Evolutionary conservation across 208 protist genomes (phyloP).

Genomic region (Trypanosomatidae sp.): DNA sequence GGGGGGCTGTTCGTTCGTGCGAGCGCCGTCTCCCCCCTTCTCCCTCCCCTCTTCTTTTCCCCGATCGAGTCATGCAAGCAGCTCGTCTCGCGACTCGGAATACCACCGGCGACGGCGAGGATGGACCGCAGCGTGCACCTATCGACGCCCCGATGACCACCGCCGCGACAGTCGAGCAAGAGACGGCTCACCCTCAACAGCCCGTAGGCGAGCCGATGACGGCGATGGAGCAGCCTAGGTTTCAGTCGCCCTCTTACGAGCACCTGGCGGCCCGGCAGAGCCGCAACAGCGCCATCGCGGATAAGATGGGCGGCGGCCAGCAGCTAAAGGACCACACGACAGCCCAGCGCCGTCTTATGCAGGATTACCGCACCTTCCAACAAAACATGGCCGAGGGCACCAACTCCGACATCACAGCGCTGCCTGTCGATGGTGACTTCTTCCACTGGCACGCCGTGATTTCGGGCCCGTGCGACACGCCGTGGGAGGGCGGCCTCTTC

Average conservation of each 20-base stretch:
- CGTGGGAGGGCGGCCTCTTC: conserved; percentile 92
- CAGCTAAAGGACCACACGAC: conserved; percentile 37
- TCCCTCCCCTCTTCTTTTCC: background rate
- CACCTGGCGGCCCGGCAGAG: conserved; percentile 13
- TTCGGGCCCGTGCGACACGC: conserved; percentile 66
- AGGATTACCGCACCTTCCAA: conserved; percentile 57
- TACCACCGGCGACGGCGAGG: background rate
- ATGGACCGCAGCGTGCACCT: background rate
- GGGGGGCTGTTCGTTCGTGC: background rate
- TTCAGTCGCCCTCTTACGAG: background rate
- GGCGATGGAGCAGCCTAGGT: background rate
- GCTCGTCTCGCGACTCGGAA: background rate
- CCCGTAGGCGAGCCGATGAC: background rate
- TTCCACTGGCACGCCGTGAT: conserved; percentile 89
- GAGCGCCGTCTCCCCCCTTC: background rate
- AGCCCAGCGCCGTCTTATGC: conserved; percentile 74
- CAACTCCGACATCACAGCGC: conserved; percentile 51
- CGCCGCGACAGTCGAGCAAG: background rate
- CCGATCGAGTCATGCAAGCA: background rate
- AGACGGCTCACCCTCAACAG: background rate
- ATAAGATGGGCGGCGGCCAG: conserved; percentile 30
- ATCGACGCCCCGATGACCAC: background rate
- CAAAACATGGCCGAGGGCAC: conserved; percentile 32
- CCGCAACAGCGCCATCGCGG: conserved; percentile 18
- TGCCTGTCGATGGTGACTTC: conserved; percentile 72